Evolutionary conservation across 164 flowering plant species (phyloP), one percentile per base, ranked within the genome.

Genomic region (Dillenia turbinata): DNA sequence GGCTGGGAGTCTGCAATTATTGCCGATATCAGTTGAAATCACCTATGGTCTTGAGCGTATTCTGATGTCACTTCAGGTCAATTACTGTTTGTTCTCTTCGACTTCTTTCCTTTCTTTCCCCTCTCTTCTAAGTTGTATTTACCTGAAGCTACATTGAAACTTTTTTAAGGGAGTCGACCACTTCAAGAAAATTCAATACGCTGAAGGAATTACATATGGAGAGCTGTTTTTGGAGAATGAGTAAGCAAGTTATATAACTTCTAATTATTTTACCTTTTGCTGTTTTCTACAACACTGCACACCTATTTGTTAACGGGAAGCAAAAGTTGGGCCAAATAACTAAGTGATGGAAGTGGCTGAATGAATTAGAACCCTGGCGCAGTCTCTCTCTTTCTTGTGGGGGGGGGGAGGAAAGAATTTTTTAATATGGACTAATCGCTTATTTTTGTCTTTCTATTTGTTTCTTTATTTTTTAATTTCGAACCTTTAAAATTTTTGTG

Each of bases 1-100:
- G 98, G 95, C 96, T 69, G 98, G 98, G 75, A 88, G 98, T 81
- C 79, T 89, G 65, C 97, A 56, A 33, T 72, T 94, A 76, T 70
- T 73, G 56, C 98, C 98, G 12, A 59, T 90, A 63, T 90, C 98
- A 62, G 98, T 94, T 73, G 98, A 94, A 78, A 94, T 94, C 57
- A 94, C 98, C n/a, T 94, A 94, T 78, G 98, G 98, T 61, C 96
- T 94, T 76, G 98, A 94, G 71, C 87, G 97, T 16, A 94, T 94
- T 52, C 83, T 94, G 46, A 94, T 94, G 98, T 76, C 79, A 64
- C 98, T 94, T 73, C 98, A 93, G 98, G 98, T 93, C 24, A 45
- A 24, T 68, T 17, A 33, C 57, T 9, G 9, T 57, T 58, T 17
- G 45, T 50, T 43, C n/a, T 52, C 15, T 50, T 52, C 55, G n/a